These are phyloP conservation scores for Paraphaeosphaeria sporulosa DNA, from an alignment of 2,329 filamentous ascomycete species.

Conservation along the genomic window DNA sequence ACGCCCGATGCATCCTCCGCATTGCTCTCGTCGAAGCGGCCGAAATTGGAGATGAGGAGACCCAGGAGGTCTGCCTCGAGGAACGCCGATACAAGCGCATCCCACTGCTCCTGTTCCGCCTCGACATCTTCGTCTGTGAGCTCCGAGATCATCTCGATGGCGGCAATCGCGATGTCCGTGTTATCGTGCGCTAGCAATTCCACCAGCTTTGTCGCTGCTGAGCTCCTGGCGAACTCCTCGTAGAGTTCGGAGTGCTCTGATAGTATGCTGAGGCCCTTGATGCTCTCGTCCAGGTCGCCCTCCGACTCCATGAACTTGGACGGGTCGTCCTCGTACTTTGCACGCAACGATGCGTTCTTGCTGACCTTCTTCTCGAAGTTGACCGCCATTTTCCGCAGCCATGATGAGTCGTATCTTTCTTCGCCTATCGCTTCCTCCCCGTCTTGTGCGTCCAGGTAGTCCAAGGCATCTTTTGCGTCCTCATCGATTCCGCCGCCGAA, in stretches of 20 bases:
- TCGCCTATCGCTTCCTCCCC: conserved; percentile 60
- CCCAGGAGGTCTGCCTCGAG: conserved; percentile 73
- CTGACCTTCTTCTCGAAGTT: conserved; percentile 90
- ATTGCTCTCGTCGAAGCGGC: conserved; percentile 75
- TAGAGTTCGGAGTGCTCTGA: conserved; percentile 88
- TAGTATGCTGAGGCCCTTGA: conserved; percentile 85
- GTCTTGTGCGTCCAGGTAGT: conserved; percentile 81
- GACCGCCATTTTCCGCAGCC: conserved; percentile 82
- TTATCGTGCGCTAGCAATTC: conserved; percentile 91
- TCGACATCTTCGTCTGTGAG: conserved; percentile 92
- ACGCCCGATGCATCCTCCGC: conserved; percentile 82
- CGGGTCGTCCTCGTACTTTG: conserved; percentile 81
- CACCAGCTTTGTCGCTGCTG: conserved; percentile 77
- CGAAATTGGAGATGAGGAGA: conserved; percentile 78
- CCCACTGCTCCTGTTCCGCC: conserved; percentile 82
- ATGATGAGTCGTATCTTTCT: conserved; percentile 82
- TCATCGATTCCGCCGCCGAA: conserved; percentile 90
- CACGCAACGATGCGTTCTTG: conserved; percentile 88
- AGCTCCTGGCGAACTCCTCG: conserved; percentile 77
- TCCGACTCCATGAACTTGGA: conserved; percentile 84
- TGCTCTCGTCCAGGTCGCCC: conserved; percentile 86
- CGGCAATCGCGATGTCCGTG: conserved; percentile 92
- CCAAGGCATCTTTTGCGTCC: conserved; percentile 81
- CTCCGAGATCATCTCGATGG: conserved; percentile 87
- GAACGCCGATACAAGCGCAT: conserved; percentile 71